Base-by-base conservation (phyloP, 192 early-diverging fungal genomes). In the Gamsiella multidivaricata region DNA sequence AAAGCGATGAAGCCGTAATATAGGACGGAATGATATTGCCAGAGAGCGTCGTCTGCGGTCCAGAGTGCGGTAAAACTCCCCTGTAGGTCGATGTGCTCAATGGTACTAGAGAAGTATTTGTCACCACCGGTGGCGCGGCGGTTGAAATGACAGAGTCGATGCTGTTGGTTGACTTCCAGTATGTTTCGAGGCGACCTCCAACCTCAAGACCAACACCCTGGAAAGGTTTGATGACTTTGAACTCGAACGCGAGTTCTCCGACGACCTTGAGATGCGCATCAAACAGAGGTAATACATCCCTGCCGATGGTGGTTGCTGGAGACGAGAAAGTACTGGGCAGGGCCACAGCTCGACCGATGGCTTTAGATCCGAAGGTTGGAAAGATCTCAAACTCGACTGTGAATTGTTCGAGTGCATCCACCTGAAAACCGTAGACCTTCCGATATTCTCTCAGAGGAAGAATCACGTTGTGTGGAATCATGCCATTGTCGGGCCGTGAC, bases 121-220 rank as follows among this genome's bases (percentile, higher is more conserved):
- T 34, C n/a, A 49, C 47, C 2, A 61, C 36, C 18, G 71, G 33
- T 37, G 80, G 59, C 2, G 70, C 41, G 2, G 64, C 20, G 3
- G 79, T 34, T 5, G 81, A 68, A 5, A 58, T 42, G 29, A 53
- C 49, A 18, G 84, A 70, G 15, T 73, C 62, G 12, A 89, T 61
- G 29, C 93, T 91, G 66, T 93, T 93, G 2, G 95, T 97, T 12
- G 95, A 93, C 83, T 98, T 99, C 98, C 98, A 99, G 76, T 99
- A 99, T 0, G 98, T 99, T 70, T 97, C 96, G 26, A 98, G 91
- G 41, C 91, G 90, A 23, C 98, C 98, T 20, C 96, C 98, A 69
- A 98, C 96, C 80, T 93, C 91, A 65, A 99, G 81, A 33, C 90
- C 86, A 2, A 93, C 90, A 33, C 95, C 96, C 41, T 85, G 84